These are phyloP conservation scores for Amanita polypyramis DNA, from an alignment of 768 basidiomycete genomes.

Conservation along the genomic window DNA sequence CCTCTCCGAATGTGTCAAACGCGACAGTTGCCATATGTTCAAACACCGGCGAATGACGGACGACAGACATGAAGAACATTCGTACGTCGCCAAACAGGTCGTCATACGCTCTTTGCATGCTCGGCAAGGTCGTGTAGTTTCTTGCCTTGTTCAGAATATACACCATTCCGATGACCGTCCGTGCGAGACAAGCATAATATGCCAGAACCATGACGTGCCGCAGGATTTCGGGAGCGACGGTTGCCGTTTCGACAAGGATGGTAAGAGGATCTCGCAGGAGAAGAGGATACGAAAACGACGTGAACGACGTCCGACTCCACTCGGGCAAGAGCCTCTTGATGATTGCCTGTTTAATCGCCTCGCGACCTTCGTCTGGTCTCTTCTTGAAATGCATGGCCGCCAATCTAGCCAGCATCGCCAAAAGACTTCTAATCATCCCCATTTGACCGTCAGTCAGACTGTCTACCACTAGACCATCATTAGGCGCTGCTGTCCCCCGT, in stretches of 20 bases:
- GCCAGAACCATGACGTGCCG: constrained; percentile 80
- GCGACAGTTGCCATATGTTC: constrained; percentile 76
- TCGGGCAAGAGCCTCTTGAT: constrained; percentile 86
- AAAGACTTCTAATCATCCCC: constrained; percentile 67
- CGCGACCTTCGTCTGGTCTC: constrained; percentile 63
- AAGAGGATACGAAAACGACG: constrained; percentile 75
- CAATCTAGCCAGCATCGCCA: constrained; percentile 59
- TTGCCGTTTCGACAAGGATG: constrained; percentile 82
- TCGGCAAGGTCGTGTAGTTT: constrained; percentile 36
- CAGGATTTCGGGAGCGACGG: constrained; percentile 82
- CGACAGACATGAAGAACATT: constrained; percentile 87
- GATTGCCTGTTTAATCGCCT: constrained; percentile 73
- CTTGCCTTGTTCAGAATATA: constrained; percentile 69
- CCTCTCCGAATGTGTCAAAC: constrained; percentile 74
- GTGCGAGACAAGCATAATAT: constrained; percentile 85
- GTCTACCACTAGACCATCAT: constrained; percentile 51
- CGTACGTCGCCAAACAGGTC: constrained; percentile 77
- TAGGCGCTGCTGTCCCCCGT: constrained; percentile 36
- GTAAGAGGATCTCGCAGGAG: constrained; percentile 87
- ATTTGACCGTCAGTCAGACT: constrained; percentile 68
- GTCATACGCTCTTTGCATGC: constrained; percentile 41
- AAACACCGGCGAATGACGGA: constrained; percentile 80
- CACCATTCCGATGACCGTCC: constrained; percentile 79
- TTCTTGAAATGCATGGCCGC: constrained; percentile 60
- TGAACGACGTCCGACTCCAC: constrained; percentile 81